Evolutionary conservation across 1,139 yeast genomes (phyloP), one percentile per base, ranked within the genome.

Genomic region (Scheffersomyces cryptocercus): DNA sequence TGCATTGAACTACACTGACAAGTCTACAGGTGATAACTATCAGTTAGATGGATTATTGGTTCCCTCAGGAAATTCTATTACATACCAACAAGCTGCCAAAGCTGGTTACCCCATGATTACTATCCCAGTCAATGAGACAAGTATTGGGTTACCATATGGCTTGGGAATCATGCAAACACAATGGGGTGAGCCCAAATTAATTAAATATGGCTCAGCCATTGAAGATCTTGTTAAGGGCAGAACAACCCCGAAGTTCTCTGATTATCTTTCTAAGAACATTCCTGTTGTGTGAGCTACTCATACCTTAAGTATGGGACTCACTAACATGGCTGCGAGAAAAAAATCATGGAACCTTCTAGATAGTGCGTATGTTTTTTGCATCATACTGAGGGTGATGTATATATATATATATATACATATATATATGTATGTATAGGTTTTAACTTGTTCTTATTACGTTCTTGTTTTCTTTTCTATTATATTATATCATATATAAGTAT

Each of bases 161-260:
- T 37, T 57, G 16, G 56, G 59, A 6, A 44, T 57, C 24, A 52
- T 57, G 59, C 58, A 56, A 45, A 51, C 58, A 5, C 60, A 58
- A 9, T 57, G 54, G 52, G 51, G 46, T 20, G 61, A 57, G 45
- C 58, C 60, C 9, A 29, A 53, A 33, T 40, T 57, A 15, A 56
- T 57, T 32, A 55, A 46, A 24, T 56, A 53, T 35, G 61, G 58
- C 20, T 54, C 59, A 24, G 61, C 61, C 8, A 53, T 57, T 39
- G 61, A 57, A 40, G 59, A 57, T 41, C 44, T 55, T 16, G 35
- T 55, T 14, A 28, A 44, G 10, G 47, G 42, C 30, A 51, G 56
- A 44, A 39, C 46, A 29, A 48, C 47, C 29, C 61, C 61, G 12
- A 43, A 42, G 31, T 57, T 44, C 43, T 43, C 46, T 30, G 56